A percentile compares a stretch with the other conserved stretches of the same genome.
Conservation (phyloP, 2,329 filamentous ascomycete species). For the Fusarium haematococcum region DNA sequence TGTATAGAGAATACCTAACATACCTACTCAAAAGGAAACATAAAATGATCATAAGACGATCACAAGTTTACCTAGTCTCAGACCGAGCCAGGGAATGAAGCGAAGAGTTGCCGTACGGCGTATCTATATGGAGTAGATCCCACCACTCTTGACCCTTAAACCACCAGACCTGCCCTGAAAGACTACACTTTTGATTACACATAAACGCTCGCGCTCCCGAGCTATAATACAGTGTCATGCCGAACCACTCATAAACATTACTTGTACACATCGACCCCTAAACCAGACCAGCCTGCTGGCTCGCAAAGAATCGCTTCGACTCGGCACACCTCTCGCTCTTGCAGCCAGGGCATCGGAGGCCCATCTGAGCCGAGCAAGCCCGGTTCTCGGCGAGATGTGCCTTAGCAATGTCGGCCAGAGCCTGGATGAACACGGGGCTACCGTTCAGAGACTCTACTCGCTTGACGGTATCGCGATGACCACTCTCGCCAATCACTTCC, state of each 20-base stretch:
- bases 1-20: background rate
- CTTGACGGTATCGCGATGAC: constrained; percentile 83
- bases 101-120: background rate
- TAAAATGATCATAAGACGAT: background rate
- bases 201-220: constrained; percentile 15
- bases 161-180: constrained; percentile 7
- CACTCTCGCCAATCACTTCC: constrained; percentile 92
- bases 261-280: background rate
- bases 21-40: background rate
- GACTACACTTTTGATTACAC: constrained; percentile 27
- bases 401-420: constrained; percentile 87
- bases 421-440: constrained; percentile 88
- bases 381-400: constrained; percentile 78
- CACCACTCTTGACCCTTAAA: background rate
- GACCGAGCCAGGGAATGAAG: background rate
- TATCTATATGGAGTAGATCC: constrained; percentile 8
- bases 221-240: constrained; percentile 31
- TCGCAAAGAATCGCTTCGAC: constrained; percentile 75
- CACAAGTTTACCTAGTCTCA: background rate
- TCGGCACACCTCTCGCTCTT: constrained; percentile 89
- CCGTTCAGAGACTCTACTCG: constrained; percentile 93
- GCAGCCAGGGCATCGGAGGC: constrained; percentile 91
- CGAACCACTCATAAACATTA: background rate
- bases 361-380: constrained; percentile 85
- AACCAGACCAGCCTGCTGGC: constrained; percentile 48